Conservation (phyloP, 2,329 filamentous ascomycete species). For the Bertia moriformis region DNA sequence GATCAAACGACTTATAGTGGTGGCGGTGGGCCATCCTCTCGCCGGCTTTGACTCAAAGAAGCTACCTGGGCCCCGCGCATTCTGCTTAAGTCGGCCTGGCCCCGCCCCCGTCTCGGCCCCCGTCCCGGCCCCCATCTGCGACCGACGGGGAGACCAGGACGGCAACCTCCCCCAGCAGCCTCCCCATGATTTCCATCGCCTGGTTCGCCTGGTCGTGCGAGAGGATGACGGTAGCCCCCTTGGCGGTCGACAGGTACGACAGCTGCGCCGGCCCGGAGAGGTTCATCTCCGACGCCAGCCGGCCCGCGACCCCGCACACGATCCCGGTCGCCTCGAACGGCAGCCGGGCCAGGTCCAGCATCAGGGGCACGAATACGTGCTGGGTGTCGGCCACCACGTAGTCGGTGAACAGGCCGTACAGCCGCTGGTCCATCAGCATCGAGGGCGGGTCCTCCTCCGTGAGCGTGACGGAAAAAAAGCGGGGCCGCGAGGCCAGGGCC, state of each 20-base stretch:
- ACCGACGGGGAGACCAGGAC: too few relatives aligned
- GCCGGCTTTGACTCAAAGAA: too few relatives aligned
- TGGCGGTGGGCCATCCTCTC: too few relatives aligned
- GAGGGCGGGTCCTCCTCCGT: slow-evolving; percentile 63
- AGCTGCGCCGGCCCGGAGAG: slow-evolving; percentile 50
- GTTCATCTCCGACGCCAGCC: slow-evolving; percentile 59
- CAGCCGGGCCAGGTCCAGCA: slow-evolving; percentile 66
- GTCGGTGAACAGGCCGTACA: slow-evolving; percentile 54
- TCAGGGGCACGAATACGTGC: slow-evolving; percentile 58
- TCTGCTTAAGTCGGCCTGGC: too few relatives aligned
- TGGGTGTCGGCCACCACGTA: slow-evolving; percentile 50
- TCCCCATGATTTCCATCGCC: slow-evolving; percentile 56
- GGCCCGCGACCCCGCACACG: slow-evolving; percentile 79
- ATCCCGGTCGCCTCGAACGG: slow-evolving; percentile 85
- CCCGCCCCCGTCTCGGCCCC: too few relatives aligned
- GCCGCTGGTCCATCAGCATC: slow-evolving; percentile 54
- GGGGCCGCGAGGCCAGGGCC: slow-evolving; percentile 34
- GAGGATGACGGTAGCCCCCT: slow-evolving; percentile 79
- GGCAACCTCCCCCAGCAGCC: slow-evolving; percentile 28
- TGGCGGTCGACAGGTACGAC: slow-evolving; percentile 78
- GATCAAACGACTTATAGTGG: too few relatives aligned
- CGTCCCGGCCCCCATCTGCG: too few relatives aligned
- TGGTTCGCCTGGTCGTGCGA: slow-evolving; percentile 58
- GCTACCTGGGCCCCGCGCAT: too few relatives aligned
- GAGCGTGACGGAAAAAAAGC: slow-evolving; percentile 61